phyloP scores from a whole-genome alignment of 2,329 filamentous ascomycete species.

The Fusarium sambucinum region DNA sequence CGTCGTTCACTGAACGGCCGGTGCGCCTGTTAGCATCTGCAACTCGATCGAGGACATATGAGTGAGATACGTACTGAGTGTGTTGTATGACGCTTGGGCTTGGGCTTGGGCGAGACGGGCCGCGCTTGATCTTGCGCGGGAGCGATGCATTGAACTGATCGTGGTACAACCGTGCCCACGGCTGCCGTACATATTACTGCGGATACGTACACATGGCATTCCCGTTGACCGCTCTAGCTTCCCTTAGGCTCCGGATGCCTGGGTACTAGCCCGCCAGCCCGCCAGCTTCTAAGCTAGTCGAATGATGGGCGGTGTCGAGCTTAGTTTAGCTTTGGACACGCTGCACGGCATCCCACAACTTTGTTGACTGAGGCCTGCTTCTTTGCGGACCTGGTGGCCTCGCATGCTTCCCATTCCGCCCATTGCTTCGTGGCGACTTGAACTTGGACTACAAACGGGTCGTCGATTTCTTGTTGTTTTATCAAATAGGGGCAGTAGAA shows the following conservation, averaged over 20 bases:
- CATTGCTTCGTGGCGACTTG: constrained; percentile 3
- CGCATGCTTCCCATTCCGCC: constrained; percentile 26
- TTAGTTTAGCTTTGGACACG: constrained; percentile 36
- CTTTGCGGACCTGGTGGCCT: constrained; percentile 37
- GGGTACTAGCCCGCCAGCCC: constrained; percentile 43
- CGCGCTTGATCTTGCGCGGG: constrained; percentile 37
- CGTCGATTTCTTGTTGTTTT: background rate
- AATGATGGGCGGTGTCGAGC: constrained; percentile 46
- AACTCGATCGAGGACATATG: constrained; percentile 26
- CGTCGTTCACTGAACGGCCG: constrained; percentile 27
- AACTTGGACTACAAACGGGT: background rate
- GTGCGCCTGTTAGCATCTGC: constrained; percentile 37
- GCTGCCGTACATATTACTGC: constrained; percentile 28
- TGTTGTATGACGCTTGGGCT: constrained; percentile 39
- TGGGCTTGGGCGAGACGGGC: constrained; percentile 35
- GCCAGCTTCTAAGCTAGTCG: constrained; percentile 42
- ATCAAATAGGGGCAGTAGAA: background rate
- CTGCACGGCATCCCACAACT: constrained; percentile 38
- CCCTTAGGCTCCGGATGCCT: constrained; percentile 43
- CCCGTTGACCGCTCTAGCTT: constrained; percentile 47
- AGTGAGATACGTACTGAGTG: constrained; percentile 24
- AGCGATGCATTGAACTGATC: constrained; percentile 38
- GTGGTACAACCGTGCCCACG: constrained; percentile 31
- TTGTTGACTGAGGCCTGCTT: constrained; percentile 41
- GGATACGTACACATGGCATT: constrained; percentile 40